Evolutionary conservation across 495 filamentous ascomycete genomes (phyloP).

Genomic region (Tuber aestivum): DNA sequence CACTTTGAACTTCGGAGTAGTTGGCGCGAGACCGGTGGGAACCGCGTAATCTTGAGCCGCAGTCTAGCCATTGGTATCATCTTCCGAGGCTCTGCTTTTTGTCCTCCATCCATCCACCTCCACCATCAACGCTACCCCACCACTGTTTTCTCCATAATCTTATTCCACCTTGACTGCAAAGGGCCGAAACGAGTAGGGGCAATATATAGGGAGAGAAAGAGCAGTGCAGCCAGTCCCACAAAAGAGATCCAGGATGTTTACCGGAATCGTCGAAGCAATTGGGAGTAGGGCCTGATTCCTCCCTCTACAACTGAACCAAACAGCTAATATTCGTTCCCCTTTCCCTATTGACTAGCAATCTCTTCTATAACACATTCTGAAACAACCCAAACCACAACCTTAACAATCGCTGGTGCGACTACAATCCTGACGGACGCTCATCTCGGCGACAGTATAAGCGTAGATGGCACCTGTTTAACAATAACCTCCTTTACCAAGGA

Average conservation of each 20-base stretch:
- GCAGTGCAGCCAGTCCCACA: neutral
- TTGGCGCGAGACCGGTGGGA: neutral
- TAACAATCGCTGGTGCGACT: constrained; percentile 73
- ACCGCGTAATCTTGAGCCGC: neutral
- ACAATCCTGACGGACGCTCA: constrained; percentile 74
- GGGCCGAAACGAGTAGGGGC: neutral
- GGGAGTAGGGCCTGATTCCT: constrained; percentile 59
- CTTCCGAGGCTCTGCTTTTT: neutral
- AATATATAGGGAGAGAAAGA: neutral
- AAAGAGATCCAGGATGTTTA: constrained; percentile 67
- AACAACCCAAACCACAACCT: constrained; percentile 74
- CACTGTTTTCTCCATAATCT: neutral
- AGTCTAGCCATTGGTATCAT: neutral
- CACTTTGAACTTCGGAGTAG: neutral
- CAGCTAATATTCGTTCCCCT: constrained; percentile 30
- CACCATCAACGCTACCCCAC: neutral
- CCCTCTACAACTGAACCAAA: constrained; percentile 2
- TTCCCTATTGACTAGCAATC: constrained; percentile 56
- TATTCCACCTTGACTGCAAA: neutral
- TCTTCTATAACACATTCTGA: constrained; percentile 73
- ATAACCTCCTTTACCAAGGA: constrained; percentile 55
- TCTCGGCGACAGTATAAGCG: constrained; percentile 83
- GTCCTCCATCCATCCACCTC: neutral
- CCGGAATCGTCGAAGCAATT: constrained; percentile 89
- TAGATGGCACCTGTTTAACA: constrained; percentile 94